Base-by-base conservation (phyloP, 495 filamentous ascomycete genomes). In the Aspergillus avenaceus region DNA sequence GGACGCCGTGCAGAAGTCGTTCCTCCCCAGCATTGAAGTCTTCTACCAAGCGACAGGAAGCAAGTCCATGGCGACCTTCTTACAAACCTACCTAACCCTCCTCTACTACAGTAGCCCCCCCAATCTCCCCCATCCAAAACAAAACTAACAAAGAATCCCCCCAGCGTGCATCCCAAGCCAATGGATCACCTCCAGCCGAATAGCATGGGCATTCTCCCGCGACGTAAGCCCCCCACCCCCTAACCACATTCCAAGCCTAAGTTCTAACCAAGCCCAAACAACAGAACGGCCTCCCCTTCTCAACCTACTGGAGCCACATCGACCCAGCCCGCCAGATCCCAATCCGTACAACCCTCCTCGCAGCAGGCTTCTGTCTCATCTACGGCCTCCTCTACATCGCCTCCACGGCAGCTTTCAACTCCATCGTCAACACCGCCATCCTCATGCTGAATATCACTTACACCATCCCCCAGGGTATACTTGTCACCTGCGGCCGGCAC, bases 351-450 rank as follows among this genome's bases (percentile, higher is more conserved):
- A 66, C 57, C 12, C 28, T 60, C 11, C 42, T 48, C 16, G 54
- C 67, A 0, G 47, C 60, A 7, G 45, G 47, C 6, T 63, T 72
- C 49, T 63, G 60, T 26, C 49, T 49, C 34, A 16, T 68, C 11
- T 67, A 67, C 41, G 66, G 68, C 8, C 52, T 67, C 3, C 56
- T 73, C 8, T 70, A 70, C 31, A 52, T 73, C 25, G 68, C 59
- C 8, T 64, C 58, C 23, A 63, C 67, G 0, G 61, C 62, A 4
- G 70, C 70, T 2, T 72, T 71, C 53, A 70, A 69, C 45, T 60
- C 61, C 13, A 68, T 73, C 29, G 54, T 71, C 21, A 67, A 67
- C 11, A 53, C 62, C 1, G 59, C 65, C 5, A 61, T 67, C 8
- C 38, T 70, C 1, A 64, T 61, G 45, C 55, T 70, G 14, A 66